Evolutionary conservation across 495 filamentous ascomycete genomes (phyloP), one percentile per base, ranked within the genome.

Genomic region (Penicillium daleae): DNA sequence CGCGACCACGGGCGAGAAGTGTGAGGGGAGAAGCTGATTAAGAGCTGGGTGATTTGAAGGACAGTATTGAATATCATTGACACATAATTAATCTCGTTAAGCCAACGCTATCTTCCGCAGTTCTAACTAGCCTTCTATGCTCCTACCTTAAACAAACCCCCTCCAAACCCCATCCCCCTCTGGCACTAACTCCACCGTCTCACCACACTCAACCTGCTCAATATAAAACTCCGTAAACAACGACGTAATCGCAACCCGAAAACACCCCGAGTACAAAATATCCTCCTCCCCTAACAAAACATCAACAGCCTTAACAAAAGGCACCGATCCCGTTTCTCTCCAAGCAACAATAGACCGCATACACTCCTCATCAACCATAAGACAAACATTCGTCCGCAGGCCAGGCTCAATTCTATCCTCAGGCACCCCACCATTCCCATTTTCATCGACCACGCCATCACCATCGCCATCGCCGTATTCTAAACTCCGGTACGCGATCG

Each of bases 321-420:
- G 26, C 10, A 59, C 4, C 3, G 29, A 10, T 19, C 40, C 19
- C 8, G 2, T 9, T 0, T 35, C 13, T 12, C 17, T 29, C 44
- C 44, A 26, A 21, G 24, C 57, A 39, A 59, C 29, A 22, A 59
- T 46, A 37, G 57, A 59, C 12, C 57, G 29, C 42, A 59, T 59
- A 46, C 44, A 37, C 15, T 59, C 57, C 44, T 21, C 57, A 37
- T 59, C 57, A 51, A 59, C 44, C 40, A 59, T 24, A 33, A 59
- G 57, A 59, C 57, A 50, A 29, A 59, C 33, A 9, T 22, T 48
- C 13, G 44, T 51, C 17, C 46, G 10, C 2, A 59, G 40, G 39
- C 57, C 56, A 6, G 44, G 42, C 8, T 35, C 57, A 33, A 59
- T n/a, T 2, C 32, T 10, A 39, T 59, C 29, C 31, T 39, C 35